Conservation (phyloP, 2,329 filamentous ascomycete species). For the Orbilia ellipsospora region DNA sequence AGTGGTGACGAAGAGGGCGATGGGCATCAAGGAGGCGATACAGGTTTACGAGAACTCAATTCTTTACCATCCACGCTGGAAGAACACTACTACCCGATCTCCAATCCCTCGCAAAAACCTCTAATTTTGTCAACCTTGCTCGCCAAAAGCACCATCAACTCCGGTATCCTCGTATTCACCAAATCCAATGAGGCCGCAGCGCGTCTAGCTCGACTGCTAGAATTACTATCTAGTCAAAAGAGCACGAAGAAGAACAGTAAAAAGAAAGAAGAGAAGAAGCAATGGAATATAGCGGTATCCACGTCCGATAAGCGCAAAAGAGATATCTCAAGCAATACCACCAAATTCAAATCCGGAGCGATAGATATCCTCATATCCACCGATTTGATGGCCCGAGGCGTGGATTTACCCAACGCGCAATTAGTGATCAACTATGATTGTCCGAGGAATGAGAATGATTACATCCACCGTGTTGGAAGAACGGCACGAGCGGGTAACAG, state of each 20-base stretch:
- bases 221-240: constrained; percentile 67
- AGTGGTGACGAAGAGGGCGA: constrained; percentile 59
- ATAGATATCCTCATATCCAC: constrained; percentile 80
- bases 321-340: constrained; percentile 66
- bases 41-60: constrained; percentile 27
- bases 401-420: constrained; percentile 81
- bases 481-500: constrained; percentile 82
- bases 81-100: constrained; percentile 76
- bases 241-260: constrained; percentile 8
- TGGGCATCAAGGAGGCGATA: constrained; percentile 69
- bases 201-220: constrained; percentile 84
- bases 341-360: constrained; percentile 71
- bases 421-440: constrained; percentile 96
- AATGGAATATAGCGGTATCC: constrained; percentile 65
- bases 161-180: constrained; percentile 81
- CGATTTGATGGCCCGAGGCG: constrained; percentile 89
- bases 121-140: constrained; percentile 84
- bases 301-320: constrained; percentile 48
- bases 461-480: constrained; percentile 90
- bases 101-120: constrained; percentile 78
- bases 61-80: constrained; percentile 64
- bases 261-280: constrained; percentile 59
- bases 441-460: constrained; percentile 80
- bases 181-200: constrained; percentile 88
- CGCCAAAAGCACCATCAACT: constrained; percentile 60